Evolutionary conservation across 2,329 filamentous ascomycete species (phyloP).

Genomic region (Pleurostoma richardsiae): DNA sequence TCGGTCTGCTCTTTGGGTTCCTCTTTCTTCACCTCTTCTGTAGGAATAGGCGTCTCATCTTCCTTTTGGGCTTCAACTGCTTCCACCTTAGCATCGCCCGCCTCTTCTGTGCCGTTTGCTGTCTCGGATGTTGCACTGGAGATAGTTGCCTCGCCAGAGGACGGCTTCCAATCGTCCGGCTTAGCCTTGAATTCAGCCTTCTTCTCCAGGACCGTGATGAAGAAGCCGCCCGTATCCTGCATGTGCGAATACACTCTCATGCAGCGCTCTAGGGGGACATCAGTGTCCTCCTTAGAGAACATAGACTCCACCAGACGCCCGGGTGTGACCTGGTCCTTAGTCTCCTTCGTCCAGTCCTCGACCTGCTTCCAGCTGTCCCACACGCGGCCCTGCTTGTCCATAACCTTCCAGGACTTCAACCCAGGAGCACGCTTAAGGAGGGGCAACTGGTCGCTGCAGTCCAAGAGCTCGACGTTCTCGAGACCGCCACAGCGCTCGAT

Average conservation of each 20-base stretch:
- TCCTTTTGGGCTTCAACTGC: not conserved
- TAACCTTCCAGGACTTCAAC: constrained; percentile 79
- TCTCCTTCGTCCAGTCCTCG: constrained; percentile 58
- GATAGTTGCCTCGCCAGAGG: not conserved
- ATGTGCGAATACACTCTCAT: constrained; percentile 93
- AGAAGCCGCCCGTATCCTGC: constrained; percentile 96
- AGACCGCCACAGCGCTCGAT: constrained; percentile 85
- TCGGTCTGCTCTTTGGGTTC: constrained; percentile 5
- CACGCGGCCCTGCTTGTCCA: constrained; percentile 76
- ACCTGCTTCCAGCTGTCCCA: constrained; percentile 82
- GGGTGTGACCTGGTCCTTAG: constrained; percentile 55
- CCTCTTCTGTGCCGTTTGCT: constrained; percentile 1
- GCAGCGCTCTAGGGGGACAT: constrained; percentile 80
- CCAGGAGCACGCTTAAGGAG: constrained; percentile 72
- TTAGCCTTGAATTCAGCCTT: constrained; percentile 76
- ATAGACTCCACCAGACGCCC: constrained; percentile 72
- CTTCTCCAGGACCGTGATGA: constrained; percentile 94
- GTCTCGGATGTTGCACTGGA: not conserved
- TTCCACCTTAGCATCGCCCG: not conserved
- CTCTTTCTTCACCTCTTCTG: constrained; percentile 9
- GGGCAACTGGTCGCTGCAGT: constrained; percentile 74
- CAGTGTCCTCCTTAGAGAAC: constrained; percentile 64
- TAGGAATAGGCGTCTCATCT: not conserved
- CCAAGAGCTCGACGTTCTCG: constrained; percentile 75
- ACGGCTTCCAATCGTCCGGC: constrained; percentile 55